Evolutionary conservation across 768 basidiomycete genomes (phyloP).

Genomic region (Russula sp.): DNA sequence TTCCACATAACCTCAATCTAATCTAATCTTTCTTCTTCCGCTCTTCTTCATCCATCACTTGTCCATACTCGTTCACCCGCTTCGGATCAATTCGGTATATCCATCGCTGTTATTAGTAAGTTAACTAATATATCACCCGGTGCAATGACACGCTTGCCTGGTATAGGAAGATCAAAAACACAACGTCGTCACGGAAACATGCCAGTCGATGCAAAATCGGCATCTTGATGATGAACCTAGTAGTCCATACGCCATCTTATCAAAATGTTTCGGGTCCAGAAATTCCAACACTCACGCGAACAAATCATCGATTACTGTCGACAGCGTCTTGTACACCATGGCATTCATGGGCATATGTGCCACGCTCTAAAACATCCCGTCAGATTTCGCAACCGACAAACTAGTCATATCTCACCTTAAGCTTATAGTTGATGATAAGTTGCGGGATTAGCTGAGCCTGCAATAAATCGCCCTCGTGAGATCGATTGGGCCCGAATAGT

Average conservation of each 20-base stretch:
- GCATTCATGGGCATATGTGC: conserved; percentile 99
- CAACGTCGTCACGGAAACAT: conserved; percentile 86
- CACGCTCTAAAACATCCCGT: conserved; percentile 58
- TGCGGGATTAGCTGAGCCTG: conserved; percentile 85
- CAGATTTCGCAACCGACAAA: conserved; percentile 14
- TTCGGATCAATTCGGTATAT: conserved; percentile 96
- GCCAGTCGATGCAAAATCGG: conserved; percentile 89
- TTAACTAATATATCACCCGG: background rate
- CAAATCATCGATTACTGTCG: conserved; percentile 89
- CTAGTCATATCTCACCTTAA: conserved; percentile 59
- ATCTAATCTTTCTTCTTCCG: conserved; percentile 13
- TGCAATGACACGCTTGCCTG: conserved; percentile 53
- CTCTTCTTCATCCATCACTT: conserved; percentile 53
- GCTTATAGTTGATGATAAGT: conserved; percentile 95
- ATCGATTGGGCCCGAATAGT: conserved; percentile 27
- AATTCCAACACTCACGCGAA: conserved; percentile 60
- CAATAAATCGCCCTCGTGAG: conserved; percentile 25
- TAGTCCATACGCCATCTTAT: conserved; percentile 18
- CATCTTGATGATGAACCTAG: conserved; percentile 94
- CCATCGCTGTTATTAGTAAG: conserved; percentile 62
- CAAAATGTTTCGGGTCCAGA: conserved; percentile 18
- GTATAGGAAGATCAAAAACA: conserved; percentile 89
- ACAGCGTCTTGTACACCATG: conserved; percentile 93
- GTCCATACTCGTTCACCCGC: conserved; percentile 95
- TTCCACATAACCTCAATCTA: background rate